Evolutionary conservation across 2,329 filamentous ascomycete genomes (phyloP).

Genomic region (Capronia americana): DNA sequence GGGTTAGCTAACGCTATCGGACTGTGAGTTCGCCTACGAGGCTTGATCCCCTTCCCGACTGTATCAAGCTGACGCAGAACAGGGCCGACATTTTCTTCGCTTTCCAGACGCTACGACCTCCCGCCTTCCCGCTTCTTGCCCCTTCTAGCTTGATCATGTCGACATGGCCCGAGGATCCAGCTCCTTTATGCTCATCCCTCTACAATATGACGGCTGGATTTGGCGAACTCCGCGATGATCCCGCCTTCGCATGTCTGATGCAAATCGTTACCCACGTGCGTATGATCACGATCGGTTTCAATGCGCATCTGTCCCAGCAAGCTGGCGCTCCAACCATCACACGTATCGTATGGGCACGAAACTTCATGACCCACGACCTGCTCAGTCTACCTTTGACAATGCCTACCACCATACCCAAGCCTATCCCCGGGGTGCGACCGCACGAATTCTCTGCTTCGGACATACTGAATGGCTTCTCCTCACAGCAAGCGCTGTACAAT

Average conservation of each 20-base stretch:
- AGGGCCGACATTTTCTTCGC: conserved; percentile 25
- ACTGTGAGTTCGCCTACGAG: conserved; percentile 19
- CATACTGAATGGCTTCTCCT: neutral
- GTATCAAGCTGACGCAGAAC: neutral
- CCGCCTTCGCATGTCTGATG: conserved; percentile 1
- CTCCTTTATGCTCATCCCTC: neutral
- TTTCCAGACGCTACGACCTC: conserved; percentile 13
- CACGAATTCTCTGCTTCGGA: neutral
- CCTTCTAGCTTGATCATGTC: conserved; percentile 24
- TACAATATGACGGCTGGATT: conserved; percentile 10
- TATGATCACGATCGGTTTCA: conserved; percentile 20
- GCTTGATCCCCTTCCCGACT: neutral
- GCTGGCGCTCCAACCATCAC: conserved; percentile 12
- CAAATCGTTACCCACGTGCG: conserved; percentile 9
- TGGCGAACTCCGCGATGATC: neutral
- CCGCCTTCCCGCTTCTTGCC: conserved; percentile 20
- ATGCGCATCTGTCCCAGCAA: conserved; percentile 6
- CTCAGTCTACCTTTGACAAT: conserved; percentile 3
- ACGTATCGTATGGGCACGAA: conserved; percentile 22
- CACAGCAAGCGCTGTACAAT: conserved; percentile 42
- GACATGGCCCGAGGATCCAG: conserved; percentile 5
- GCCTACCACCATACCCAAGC: neutral
- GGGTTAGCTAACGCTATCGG: conserved; percentile 26
- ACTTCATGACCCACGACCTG: conserved; percentile 21
- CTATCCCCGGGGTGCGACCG: too few species aligned